A percentile compares a stretch with the other conserved stretches of the same genome.
phyloP scores from a whole-genome alignment of 257 asterid species.

The Solanum dulcamara region DNA sequence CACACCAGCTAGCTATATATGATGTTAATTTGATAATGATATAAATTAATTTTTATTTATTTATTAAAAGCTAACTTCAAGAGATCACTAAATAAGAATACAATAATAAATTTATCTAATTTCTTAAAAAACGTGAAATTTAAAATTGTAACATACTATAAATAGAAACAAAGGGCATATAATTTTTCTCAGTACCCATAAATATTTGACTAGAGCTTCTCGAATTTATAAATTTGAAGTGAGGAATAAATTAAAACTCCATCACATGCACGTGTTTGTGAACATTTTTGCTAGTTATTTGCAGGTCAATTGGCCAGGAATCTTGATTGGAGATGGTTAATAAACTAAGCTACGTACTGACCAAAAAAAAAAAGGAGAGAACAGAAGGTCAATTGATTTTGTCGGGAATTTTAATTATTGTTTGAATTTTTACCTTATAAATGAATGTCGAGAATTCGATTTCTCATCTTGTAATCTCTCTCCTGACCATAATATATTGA shows the following conservation, averaged over 20 bases:
- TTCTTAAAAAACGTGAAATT: no score
- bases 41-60: no score
- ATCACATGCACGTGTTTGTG: background rate
- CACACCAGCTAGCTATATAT: background rate
- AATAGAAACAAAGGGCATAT: no score
- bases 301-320: background rate
- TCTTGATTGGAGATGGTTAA: background rate
- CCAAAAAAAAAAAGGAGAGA: background rate
- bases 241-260: background rate
- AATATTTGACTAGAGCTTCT: background rate
- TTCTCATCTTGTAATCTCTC: background rate
- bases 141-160: no score
- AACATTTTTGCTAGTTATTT: background rate
- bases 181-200: background rate
- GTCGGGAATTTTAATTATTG: no score
- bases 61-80: no score
- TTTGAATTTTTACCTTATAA: no score
- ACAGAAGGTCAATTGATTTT: background rate
- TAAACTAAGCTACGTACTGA: background rate
- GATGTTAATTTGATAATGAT: background rate
- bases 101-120: no score
- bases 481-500: no score
- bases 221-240: background rate
- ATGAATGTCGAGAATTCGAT: background rate
- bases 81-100: no score